Conservation (phyloP, 2,329 filamentous ascomycete genomes). For the Sclerotiophoma versabilis region DNA sequence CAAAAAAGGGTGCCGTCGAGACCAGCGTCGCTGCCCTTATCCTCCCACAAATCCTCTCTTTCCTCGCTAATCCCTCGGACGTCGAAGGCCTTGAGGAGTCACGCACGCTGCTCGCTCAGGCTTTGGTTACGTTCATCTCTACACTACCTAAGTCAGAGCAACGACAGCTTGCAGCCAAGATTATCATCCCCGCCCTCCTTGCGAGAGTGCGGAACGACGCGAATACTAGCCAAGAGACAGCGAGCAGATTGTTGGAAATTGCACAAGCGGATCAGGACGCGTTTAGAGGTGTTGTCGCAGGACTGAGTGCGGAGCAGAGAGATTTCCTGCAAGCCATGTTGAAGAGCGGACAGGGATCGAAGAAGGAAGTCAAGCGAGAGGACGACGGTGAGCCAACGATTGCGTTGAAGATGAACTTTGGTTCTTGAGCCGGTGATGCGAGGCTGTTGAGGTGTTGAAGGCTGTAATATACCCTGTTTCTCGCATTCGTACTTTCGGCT, state of each 20-base stretch:
- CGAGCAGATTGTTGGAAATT: constrained; percentile 78
- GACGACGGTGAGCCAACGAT: constrained; percentile 74
- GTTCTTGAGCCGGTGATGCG: not conserved
- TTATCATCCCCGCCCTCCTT: constrained; percentile 80
- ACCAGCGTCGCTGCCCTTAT: constrained; percentile 75
- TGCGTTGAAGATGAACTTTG: constrained; percentile 93
- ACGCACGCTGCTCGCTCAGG: constrained; percentile 73
- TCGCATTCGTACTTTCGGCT: not conserved
- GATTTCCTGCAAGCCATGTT: constrained; percentile 83
- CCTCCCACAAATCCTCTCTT: constrained; percentile 76
- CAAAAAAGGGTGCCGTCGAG: constrained; percentile 53
- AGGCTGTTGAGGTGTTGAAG: not conserved
- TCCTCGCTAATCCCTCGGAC: constrained; percentile 68
- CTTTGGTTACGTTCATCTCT: constrained; percentile 75
- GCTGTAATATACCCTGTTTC: constrained; percentile 7
- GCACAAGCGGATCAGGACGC: constrained; percentile 74
- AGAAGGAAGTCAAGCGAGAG: constrained; percentile 61
- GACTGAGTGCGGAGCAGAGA: constrained; percentile 74
- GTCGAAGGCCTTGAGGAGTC: constrained; percentile 82
- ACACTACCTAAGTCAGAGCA: constrained; percentile 43
- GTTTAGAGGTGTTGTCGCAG: constrained; percentile 77
- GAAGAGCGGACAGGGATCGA: constrained; percentile 60
- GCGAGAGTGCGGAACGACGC: constrained; percentile 70
- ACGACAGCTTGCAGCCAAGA: constrained; percentile 67
- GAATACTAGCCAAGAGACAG: constrained; percentile 71